These are phyloP conservation scores for Claviceps sp. DNA, from an alignment of 2,329 filamentous ascomycete species.

Conservation along the genomic window DNA sequence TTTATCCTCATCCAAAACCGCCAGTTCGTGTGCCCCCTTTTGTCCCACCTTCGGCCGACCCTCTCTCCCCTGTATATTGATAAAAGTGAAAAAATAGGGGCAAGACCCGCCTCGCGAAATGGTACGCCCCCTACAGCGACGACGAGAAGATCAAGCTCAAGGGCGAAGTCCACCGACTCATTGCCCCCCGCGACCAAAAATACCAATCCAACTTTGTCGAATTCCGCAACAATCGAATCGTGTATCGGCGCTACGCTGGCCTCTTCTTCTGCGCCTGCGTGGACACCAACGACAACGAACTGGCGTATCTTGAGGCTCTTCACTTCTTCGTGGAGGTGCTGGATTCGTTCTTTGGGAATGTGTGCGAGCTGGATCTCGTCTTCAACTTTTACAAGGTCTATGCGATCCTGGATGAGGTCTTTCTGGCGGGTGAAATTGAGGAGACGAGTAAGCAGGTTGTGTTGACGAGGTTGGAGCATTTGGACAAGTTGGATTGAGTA, in stretches of 20 bases:
- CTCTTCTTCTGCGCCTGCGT: conserved; percentile 99
- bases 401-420: conserved; percentile 96
- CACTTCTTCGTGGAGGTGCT: conserved; percentile 99
- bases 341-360: conserved; percentile 97
- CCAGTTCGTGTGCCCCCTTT: conserved; percentile 41
- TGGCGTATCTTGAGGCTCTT: conserved; percentile 92
- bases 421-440: conserved; percentile 93
- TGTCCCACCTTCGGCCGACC: neutral
- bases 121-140: conserved; percentile 97
- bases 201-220: conserved; percentile 99
- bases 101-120: conserved; percentile 96
- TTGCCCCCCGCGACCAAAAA: conserved; percentile 94
- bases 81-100: conserved; percentile 46
- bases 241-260: conserved; percentile 93
- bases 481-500: conserved; percentile 80
- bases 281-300: conserved; percentile 96
- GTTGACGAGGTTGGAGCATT: conserved; percentile 79
- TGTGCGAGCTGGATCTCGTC: conserved; percentile 90
- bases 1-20: conserved; percentile 86
- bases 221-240: conserved; percentile 85
- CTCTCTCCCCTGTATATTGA: too few species aligned
- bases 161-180: conserved; percentile 95
- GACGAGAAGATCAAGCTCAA: conserved; percentile 99
- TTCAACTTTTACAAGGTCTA: conserved; percentile 84
- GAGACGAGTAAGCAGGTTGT: conserved; percentile 99